Conservation (phyloP, 495 filamentous ascomycete genomes). For the Talaromyces nanjingensis region DNA sequence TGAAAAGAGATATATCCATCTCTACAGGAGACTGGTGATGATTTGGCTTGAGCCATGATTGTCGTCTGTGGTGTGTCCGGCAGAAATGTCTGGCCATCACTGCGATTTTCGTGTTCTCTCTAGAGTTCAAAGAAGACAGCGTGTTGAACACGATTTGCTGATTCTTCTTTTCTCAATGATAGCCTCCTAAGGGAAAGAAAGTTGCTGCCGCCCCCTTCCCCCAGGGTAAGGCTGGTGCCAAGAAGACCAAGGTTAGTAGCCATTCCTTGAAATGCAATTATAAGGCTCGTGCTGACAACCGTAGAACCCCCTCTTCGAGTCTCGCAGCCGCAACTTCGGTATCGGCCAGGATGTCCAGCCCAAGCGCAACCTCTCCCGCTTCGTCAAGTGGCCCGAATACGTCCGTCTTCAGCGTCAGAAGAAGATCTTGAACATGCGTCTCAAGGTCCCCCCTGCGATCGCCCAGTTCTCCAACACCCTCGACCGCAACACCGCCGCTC, state of each 20-base stretch:
- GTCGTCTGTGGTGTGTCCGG: conserved; percentile 27
- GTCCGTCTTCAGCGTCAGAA: conserved; percentile 98
- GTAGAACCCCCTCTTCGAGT: conserved; percentile 99
- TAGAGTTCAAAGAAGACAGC: conserved; percentile 89
- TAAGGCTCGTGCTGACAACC: conserved; percentile 10
- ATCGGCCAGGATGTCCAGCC: conserved; percentile 99
- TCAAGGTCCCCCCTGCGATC: conserved; percentile 97
- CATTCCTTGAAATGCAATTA: too few relatives aligned
- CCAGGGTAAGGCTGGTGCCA: conserved; percentile 80
- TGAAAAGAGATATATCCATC: conserved; percentile 14
- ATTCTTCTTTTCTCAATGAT: conserved; percentile 99
- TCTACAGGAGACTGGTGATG: conserved; percentile 49
- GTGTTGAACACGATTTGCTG: conserved; percentile 77
- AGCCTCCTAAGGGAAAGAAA: conserved; percentile 99
- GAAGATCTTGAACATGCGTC: conserved; percentile 97
- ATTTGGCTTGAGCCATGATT: conserved; percentile 71
- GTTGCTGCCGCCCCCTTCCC: conserved; percentile 94
- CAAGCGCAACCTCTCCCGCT: conserved; percentile 91
- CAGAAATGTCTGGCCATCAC: conserved; percentile 46
- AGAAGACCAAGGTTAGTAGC: conserved; percentile 90
- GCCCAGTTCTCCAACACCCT: conserved; percentile 96
- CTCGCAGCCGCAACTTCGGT: conserved; percentile 93
- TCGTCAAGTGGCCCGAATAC: conserved; percentile 99
- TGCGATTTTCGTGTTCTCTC: conserved; percentile 47
- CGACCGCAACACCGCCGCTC: conserved; percentile 96